Evolutionary conservation across 2,329 filamentous ascomycete species (phyloP), one percentile per base, ranked within the genome.

Genomic region (Neofusicoccum umdonicola): DNA sequence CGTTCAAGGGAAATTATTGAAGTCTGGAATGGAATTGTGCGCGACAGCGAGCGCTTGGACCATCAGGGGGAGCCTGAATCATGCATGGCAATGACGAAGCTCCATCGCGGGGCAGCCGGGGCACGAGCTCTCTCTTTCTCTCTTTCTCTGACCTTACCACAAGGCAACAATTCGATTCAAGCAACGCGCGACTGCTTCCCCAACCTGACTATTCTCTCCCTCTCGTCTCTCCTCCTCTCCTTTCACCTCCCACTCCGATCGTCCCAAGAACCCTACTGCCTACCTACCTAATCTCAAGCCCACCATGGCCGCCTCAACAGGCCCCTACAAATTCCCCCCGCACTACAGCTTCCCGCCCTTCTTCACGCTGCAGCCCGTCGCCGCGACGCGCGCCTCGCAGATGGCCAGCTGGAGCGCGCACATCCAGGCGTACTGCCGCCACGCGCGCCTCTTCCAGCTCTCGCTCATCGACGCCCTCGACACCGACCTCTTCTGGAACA

Each of bases 401-500:
- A 88, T 93, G 67, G 82, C 85, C 66, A 93, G 93, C 79, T 99
- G 95, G 95, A 88, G 90, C n/a, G 78, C 86, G 37, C 86, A 97
- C 15, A 87, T 98, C 73, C 92, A 93, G 67, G 79, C 88, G 73
- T 97, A 96, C 88, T 92, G 90, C 78, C 87, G 87, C 0, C 85
- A 91, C 79, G 84, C 94, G 81, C 88, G 87, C 70, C 81, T 93
- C 73, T 97, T 88, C 82, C 87, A 87, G 64, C 86, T 98, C 63
- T 85, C 88, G 3, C 82, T 96, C 42, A 81, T 86, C 62, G 82
- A 88, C 47, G 80, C 85, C 12, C 77, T 88, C 54, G 82, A 86
- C 66, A 83, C 85, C 0, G 85, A 83, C 0, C 78, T 88, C 3
- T 89, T 88, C 78, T 72, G 80, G 70, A 87, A 87, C 71, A 61